Percentiles rank a stretch among this genome's conserved stretches.
These are phyloP conservation scores for Scenedesmus sp. DNA, from an alignment of 163 green algal species.

Conservation along the genomic window DNA sequence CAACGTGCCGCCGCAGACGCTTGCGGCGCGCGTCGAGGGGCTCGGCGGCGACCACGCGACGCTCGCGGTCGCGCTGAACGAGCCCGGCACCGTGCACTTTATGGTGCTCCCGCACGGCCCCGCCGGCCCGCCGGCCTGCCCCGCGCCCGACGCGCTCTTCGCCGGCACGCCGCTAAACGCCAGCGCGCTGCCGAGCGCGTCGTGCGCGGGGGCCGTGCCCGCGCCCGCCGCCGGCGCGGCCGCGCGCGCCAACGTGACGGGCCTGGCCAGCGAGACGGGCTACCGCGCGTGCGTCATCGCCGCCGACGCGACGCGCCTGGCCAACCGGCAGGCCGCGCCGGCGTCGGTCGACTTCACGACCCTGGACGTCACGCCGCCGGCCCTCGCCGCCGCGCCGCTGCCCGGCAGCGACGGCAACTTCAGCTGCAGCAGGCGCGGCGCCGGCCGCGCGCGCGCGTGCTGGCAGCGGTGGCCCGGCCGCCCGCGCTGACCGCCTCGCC, in stretches of 20 bases:
- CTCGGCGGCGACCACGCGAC: slow-evolving; percentile 17
- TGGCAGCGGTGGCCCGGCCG: too few relatives aligned
- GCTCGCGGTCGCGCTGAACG: slow-evolving; percentile 27
- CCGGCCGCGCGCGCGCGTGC: too few relatives aligned
- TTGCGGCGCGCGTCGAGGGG: not conserved
- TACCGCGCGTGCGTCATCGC: slow-evolving; percentile 48
- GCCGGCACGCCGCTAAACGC: too few relatives aligned
- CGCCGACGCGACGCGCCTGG: slow-evolving; percentile 27
- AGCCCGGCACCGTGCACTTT: slow-evolving; percentile 38
- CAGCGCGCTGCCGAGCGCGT: too few relatives aligned
- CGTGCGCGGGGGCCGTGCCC: too few relatives aligned
- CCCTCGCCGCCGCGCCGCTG: not conserved
- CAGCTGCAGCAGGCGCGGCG: slow-evolving; percentile 42
- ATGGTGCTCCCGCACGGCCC: not conserved
- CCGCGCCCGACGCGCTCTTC: not conserved
- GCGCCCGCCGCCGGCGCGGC: not conserved
- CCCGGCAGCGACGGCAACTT: slow-evolving; percentile 47
- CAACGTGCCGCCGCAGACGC: slow-evolving; percentile 39
- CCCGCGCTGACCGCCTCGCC: too few relatives aligned
- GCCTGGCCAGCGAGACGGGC: slow-evolving; percentile 26
- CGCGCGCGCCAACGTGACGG: not conserved
- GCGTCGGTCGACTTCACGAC: slow-evolving; percentile 40
- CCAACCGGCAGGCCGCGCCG: slow-evolving; percentile 38
- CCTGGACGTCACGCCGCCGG: slow-evolving; percentile 45
- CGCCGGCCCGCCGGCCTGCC: slow-evolving; percentile 14